Evolutionary conservation across 495 filamentous ascomycete genomes (phyloP).

Genomic region (Tuber umbilicatum): DNA sequence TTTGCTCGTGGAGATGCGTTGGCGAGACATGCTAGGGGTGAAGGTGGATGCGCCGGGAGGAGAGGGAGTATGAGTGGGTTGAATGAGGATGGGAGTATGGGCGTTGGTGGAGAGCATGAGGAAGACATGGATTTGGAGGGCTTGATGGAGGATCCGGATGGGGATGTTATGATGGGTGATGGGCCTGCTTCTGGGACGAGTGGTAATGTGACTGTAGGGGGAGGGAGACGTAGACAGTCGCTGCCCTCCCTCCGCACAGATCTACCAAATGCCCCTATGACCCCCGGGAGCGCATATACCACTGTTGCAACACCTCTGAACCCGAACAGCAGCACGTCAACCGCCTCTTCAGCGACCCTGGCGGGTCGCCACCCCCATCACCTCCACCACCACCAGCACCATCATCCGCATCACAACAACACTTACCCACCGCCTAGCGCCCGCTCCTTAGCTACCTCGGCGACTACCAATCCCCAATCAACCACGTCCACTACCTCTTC

Average conservation of each 20-base stretch:
- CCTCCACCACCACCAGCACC: constrained; percentile 3
- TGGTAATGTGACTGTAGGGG: background rate
- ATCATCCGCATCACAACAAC: constrained; percentile 32
- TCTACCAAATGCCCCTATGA: constrained; percentile 35
- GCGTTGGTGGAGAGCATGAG: constrained; percentile 32
- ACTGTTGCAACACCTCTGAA: constrained; percentile 34
- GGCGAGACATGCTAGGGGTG: constrained; percentile 90
- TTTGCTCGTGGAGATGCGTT: constrained; percentile 95
- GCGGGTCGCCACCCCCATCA: background rate
- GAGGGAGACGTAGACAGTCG: constrained; percentile 27
- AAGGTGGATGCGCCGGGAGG: constrained; percentile 88
- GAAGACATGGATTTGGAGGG: constrained; percentile 35
- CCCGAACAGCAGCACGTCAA: constrained; percentile 6
- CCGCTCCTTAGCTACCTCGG: background rate
- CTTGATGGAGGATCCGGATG: constrained; percentile 35
- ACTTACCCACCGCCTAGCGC: constrained; percentile 30
- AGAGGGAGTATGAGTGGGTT: constrained; percentile 82
- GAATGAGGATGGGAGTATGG: constrained; percentile 56
- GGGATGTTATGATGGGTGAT: constrained; percentile 38
- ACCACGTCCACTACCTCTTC: background rate
- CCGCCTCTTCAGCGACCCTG: background rate
- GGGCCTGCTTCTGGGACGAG: constrained; percentile 2
- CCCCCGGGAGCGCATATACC: constrained; percentile 27
- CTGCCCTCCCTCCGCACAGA: constrained; percentile 39
- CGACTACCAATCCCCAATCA: background rate